Evolutionary conservation across 768 basidiomycete species (phyloP).

Genomic region (Hygrophorus russula): DNA sequence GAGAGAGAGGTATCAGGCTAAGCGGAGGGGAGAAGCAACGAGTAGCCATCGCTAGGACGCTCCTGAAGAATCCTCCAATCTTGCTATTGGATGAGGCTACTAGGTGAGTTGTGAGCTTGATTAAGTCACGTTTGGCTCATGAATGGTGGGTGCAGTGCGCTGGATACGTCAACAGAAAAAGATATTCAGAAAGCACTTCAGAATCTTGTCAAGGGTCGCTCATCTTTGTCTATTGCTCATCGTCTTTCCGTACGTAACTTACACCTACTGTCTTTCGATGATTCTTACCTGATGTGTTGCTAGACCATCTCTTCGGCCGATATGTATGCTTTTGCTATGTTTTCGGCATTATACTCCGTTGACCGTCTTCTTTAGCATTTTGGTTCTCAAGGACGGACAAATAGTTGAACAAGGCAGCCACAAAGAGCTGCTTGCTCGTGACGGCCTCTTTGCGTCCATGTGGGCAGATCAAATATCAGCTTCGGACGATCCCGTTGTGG

Average conservation of each 20-base stretch:
- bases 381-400: conserved; percentile 85
- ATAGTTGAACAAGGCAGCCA: conserved; percentile 78
- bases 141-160: conserved; percentile 34
- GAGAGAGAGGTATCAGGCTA: conserved; percentile 79
- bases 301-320: conserved; percentile 51
- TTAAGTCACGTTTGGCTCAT: neutral
- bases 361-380: conserved; percentile 40
- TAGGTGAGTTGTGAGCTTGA: conserved; percentile 26
- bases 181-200: conserved; percentile 85
- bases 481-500: conserved; percentile 38
- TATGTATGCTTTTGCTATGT: conserved; percentile 30
- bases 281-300: conserved; percentile 10
- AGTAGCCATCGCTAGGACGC: conserved; percentile 77
- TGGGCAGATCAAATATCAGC: conserved; percentile 80
- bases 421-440: conserved; percentile 58
- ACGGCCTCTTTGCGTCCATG: conserved; percentile 74
- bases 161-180: conserved; percentile 86
- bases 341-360: conserved; percentile 2
- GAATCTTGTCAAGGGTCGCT: conserved; percentile 62
- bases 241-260: conserved; percentile 52
- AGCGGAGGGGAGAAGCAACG: conserved; percentile 88
- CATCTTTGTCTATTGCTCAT: conserved; percentile 72
- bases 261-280: conserved; percentile 3
- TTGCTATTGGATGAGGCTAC: conserved; percentile 72
- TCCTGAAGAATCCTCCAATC: conserved; percentile 79